phyloP scores from a whole-genome alignment of 495 filamentous ascomycete genomes.

The Chaetomidium leptoderma region DNA sequence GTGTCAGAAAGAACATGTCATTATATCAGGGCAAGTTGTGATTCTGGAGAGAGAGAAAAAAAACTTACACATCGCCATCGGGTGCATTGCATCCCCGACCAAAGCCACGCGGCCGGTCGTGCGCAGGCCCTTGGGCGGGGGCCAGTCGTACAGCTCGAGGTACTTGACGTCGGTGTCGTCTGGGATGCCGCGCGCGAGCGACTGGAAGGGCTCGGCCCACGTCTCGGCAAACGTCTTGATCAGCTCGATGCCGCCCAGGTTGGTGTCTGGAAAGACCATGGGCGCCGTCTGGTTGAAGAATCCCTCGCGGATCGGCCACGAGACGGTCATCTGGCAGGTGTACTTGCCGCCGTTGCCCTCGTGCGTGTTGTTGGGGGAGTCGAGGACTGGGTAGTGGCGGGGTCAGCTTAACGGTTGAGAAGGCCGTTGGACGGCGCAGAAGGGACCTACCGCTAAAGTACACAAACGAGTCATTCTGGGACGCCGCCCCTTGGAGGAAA shows the following conservation, averaged over 20 bases:
- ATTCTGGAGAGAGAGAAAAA: not conserved
- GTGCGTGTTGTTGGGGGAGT: conserved; percentile 28
- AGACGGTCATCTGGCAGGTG: conserved; percentile 49
- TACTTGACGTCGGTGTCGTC: conserved; percentile 45
- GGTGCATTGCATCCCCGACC: conserved; percentile 58
- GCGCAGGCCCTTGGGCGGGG: conserved; percentile 29
- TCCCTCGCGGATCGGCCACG: conserved; percentile 43
- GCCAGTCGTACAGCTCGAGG: conserved; percentile 56
- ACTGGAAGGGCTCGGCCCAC: conserved; percentile 56
- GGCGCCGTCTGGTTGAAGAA: conserved; percentile 25
- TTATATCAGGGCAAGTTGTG: not conserved
- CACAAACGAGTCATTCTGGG: conserved; percentile 49
- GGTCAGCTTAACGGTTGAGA: too few species aligned
- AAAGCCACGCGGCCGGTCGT: conserved; percentile 44
- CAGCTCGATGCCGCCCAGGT: conserved; percentile 42
- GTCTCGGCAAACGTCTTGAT: conserved; percentile 50
- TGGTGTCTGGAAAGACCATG: conserved; percentile 38
- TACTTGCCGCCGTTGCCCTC: conserved; percentile 17
- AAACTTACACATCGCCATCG: conserved; percentile 58
- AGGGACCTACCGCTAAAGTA: conserved; percentile 33
- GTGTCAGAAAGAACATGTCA: not conserved
- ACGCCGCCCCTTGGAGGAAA: conserved; percentile 58
- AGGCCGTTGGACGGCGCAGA: too few species aligned
- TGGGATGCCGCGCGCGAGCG: conserved; percentile 44
- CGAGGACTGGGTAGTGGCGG: too few species aligned